Evolutionary conservation across 305 asterid genomes (phyloP).

Genomic region (Andrographis paniculata): DNA sequence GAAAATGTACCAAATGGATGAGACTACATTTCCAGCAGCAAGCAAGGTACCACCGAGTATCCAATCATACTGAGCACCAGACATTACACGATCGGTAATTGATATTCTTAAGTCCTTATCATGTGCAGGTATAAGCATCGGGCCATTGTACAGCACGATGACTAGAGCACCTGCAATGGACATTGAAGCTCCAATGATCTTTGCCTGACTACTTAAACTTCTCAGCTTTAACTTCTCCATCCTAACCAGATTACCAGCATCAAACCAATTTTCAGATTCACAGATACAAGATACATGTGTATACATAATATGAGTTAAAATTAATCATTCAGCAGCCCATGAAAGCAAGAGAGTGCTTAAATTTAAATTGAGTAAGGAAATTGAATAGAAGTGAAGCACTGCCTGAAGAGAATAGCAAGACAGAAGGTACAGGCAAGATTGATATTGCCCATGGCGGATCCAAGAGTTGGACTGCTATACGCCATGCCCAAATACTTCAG

Average conservation of each 20-base stretch:
- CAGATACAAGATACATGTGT: too few species aligned
- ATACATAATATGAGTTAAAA: too few species aligned
- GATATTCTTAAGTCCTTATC: not conserved
- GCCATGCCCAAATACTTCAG: conserved; percentile 25
- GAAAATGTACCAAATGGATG: conserved; percentile 19
- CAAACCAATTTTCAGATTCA: too few species aligned
- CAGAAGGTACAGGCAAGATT: conserved; percentile 32
- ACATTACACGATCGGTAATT: not conserved
- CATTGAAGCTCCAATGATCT: conserved; percentile 26
- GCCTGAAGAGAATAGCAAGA: conserved; percentile 40
- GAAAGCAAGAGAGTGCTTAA: too few species aligned
- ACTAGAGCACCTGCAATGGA: conserved; percentile 33
- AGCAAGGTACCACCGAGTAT: conserved; percentile 23
- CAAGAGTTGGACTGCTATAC: conserved; percentile 35
- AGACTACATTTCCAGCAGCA: conserved; percentile 7
- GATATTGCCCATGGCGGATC: conserved; percentile 43
- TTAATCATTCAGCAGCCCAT: too few species aligned
- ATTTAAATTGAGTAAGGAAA: too few species aligned
- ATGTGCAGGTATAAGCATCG: conserved; percentile 4
- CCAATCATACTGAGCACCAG: conserved; percentile 20
- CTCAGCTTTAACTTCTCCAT: conserved; percentile 27
- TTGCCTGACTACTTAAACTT: conserved; percentile 29
- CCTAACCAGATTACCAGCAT: conserved; percentile 7
- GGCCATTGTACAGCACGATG: conserved; percentile 26
- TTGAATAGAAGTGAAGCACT: not conserved